Evolutionary conservation across 1,284 basidiomycete species (phyloP), one percentile per base, ranked within the genome.

Genomic region (Pseudozyma tsukubaensis): DNA sequence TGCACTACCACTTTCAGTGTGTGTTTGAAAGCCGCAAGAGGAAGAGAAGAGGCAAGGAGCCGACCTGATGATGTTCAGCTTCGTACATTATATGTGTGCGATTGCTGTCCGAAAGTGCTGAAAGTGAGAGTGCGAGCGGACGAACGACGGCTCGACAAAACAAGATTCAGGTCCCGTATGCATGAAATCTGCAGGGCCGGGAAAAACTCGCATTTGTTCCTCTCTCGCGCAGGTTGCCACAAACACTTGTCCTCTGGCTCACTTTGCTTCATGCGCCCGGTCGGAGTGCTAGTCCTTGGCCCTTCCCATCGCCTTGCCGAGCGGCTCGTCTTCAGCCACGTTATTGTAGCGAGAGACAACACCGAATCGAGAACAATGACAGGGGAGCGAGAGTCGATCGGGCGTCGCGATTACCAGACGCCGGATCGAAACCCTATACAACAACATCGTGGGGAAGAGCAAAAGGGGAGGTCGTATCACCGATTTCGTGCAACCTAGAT

Each of bases 161-260:
- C 44, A 50, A 62, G 52, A 45, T 52, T 56, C 39, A 57, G 43
- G 59, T 62, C 66, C 66, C 59, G 59, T 43, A 14, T 61, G 65
- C 59, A 61, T 58, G 21, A 37, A 43, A 52, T 34, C 59, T 68
- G 66, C 66, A 68, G 50, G 55, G 50, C 50, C 45, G 45, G 66
- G 66, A 68, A 50, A 68, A 68, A 68, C 66, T 62, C 54, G 18
- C 42, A 52, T 47, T 36, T 55, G 16, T 24, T 29, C n/a, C 29
- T 21, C 16, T 12, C 18, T 45, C 19, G 44, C 24, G 43, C 50
- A 40, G n/a, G 34, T 37, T 29, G n/a, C 24, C 24, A 29, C 24
- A 29, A 29, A 29, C 24, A 29, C 24, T 29, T 29, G 24, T 29
- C 24, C 24, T 29, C 24, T 29, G 24, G 24, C 24, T 29, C 24